phyloP scores from a whole-genome alignment of 169 alveolate genomes.

The Plasmodium adleri region DNA sequence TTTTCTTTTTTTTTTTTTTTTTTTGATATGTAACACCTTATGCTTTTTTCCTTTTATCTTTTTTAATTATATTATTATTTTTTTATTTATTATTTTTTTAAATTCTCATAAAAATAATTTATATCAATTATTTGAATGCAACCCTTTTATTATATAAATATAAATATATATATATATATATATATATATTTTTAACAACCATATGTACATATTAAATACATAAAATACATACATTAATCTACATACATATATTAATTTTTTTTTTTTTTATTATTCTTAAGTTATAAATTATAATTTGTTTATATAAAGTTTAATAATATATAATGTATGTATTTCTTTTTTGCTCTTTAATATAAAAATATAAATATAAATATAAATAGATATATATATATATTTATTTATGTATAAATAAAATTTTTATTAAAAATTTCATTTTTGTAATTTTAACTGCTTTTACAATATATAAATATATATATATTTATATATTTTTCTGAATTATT shows the following conservation, averaged over 20 bases:
- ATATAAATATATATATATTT: no score
- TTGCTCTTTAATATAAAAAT: slow-evolving; percentile 38
- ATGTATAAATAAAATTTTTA: no score
- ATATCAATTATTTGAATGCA: slow-evolving; percentile 28
- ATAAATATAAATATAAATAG: neutral
- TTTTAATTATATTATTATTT: slow-evolving; percentile 5
- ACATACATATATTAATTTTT: neutral
- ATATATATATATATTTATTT: no score
- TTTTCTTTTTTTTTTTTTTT: slow-evolving; percentile 11
- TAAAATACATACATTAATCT: neutral
- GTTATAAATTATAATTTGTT: slow-evolving; percentile 33
- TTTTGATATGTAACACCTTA: slow-evolving; percentile 7
- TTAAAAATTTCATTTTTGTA: slow-evolving; percentile 31
- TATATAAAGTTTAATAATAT: neutral
- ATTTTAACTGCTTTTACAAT: slow-evolving; percentile 11
- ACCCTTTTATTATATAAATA: slow-evolving; percentile 39
- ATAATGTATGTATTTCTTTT: slow-evolving; percentile 3
- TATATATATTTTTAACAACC: neutral
- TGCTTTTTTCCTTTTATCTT: neutral
- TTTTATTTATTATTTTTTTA: slow-evolving; percentile 47
- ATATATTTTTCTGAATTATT: no score
- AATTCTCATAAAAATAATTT: slow-evolving; percentile 38
- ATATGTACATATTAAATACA: neutral
- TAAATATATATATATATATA: slow-evolving; percentile 4
- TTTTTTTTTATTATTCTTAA: slow-evolving; percentile 11